Conservation (phyloP, 2,329 filamentous ascomycete species). For the Anthostomella pinea region DNA sequence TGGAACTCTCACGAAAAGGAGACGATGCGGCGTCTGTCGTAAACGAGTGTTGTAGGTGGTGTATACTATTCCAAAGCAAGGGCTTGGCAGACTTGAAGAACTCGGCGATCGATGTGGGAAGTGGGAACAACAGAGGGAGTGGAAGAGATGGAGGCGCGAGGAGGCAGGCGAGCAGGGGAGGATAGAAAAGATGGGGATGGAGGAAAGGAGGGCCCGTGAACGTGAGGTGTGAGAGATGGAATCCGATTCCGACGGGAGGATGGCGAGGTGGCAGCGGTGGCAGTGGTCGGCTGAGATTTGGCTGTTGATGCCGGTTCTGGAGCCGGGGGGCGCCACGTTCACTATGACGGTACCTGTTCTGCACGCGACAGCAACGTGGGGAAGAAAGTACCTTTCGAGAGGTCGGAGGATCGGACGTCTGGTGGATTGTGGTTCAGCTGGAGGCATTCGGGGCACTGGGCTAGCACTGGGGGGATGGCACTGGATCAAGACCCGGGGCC, state of each 20-base stretch:
- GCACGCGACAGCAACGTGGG: too few species aligned
- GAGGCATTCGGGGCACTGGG: too few species aligned
- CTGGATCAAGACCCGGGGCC: not conserved
- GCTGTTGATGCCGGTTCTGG: too few species aligned
- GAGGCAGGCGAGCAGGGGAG: not conserved
- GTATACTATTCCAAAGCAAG: not conserved
- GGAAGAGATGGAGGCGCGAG: not conserved
- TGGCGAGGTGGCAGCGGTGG: not conserved
- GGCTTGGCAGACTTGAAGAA: not conserved
- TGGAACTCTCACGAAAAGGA: not conserved
- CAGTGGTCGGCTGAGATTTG: too few species aligned
- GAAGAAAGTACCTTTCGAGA: too few species aligned
- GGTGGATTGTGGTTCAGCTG: too few species aligned
- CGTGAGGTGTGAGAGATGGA: not conserved
- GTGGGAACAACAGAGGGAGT: not conserved
- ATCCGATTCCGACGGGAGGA: not conserved
- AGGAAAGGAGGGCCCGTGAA: not conserved
- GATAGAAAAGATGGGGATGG: constrained; percentile 3
- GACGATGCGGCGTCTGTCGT: not conserved
- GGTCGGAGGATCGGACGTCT: too few species aligned
- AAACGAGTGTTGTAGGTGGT: not conserved
- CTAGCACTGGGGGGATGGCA: too few species aligned
- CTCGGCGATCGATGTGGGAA: not conserved
- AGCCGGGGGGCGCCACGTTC: too few species aligned
- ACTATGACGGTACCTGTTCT: too few species aligned